These are phyloP conservation scores for Colletotrichum cereale DNA, from an alignment of 2,329 filamentous ascomycete species.

Conservation along the genomic window DNA sequence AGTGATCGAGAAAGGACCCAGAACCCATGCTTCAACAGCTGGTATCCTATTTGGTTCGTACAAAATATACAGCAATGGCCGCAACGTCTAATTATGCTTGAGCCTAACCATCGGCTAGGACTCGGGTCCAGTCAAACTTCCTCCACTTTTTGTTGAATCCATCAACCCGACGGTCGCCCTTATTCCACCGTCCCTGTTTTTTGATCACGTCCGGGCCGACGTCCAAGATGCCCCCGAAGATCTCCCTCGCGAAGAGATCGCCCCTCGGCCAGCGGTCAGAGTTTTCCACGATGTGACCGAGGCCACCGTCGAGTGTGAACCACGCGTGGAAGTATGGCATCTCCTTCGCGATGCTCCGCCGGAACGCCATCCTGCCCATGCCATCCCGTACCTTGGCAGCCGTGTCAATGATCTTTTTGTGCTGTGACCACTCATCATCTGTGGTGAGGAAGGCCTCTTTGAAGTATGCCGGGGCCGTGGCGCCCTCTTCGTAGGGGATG, in stretches of 20 bases:
- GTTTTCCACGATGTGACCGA: constrained; percentile 95
- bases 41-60: constrained; percentile 4
- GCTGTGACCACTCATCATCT: constrained; percentile 96
- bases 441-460: constrained; percentile 89
- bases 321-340: constrained; percentile 99
- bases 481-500: constrained; percentile 90
- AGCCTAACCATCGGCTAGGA: constrained; percentile 58
- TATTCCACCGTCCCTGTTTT: constrained; percentile 88
- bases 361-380: constrained; percentile 84
- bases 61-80: neutral
- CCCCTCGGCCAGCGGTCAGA: constrained; percentile 86
- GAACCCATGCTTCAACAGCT: neutral
- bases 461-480: constrained; percentile 94
- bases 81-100: neutral
- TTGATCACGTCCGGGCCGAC: constrained; percentile 85
- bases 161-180: constrained; percentile 77
- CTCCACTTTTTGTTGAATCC: constrained; percentile 87
- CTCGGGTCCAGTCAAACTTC: constrained; percentile 89
- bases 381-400: constrained; percentile 73
- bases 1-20: neutral
- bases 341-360: constrained; percentile 87
- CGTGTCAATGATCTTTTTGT: constrained; percentile 95
- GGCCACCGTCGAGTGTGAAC: constrained; percentile 91
- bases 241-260: constrained; percentile 92
- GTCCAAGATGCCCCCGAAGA: constrained; percentile 93